These are phyloP conservation scores for Gloeostereum incarnatum DNA, from an alignment of 768 basidiomycete species.

Conservation along the genomic window DNA sequence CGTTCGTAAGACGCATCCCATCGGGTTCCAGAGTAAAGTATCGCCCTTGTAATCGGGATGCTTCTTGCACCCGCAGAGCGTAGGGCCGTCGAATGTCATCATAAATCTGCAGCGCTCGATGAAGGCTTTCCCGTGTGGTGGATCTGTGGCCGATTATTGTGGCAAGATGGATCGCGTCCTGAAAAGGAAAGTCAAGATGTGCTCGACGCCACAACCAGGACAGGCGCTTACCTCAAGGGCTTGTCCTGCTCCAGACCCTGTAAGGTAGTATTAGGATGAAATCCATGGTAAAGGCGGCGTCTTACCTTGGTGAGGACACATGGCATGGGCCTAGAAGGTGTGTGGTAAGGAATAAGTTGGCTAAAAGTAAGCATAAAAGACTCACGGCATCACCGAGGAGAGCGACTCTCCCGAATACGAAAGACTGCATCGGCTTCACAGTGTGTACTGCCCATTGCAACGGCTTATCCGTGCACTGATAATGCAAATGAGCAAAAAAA, in stretches of 20 bases:
- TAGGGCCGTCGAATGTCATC: slow-evolving; percentile 41
- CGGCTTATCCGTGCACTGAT: slow-evolving; percentile 43
- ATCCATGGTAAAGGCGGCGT: slow-evolving; percentile 7
- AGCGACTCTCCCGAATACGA: slow-evolving; percentile 38
- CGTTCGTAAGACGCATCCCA: slow-evolving; percentile 19
- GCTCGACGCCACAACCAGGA: neutral
- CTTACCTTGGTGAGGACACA: neutral
- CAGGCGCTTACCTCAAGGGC: slow-evolving; percentile 39
- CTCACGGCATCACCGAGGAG: slow-evolving; percentile 43
- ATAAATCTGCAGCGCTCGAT: slow-evolving; percentile 33
- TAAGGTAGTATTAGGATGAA: slow-evolving; percentile 42
- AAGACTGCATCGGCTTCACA: slow-evolving; percentile 39
- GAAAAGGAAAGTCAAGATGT: slow-evolving; percentile 3
- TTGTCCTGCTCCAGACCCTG: slow-evolving; percentile 51
- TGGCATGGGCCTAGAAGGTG: neutral
- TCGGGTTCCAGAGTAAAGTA: slow-evolving; percentile 28
- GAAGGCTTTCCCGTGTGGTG: slow-evolving; percentile 28
- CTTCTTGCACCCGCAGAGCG: slow-evolving; percentile 25
- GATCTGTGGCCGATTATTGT: slow-evolving; percentile 33
- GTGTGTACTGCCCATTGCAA: slow-evolving; percentile 59
- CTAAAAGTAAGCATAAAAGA: slow-evolving; percentile 23
- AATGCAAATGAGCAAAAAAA: slow-evolving; percentile 5
- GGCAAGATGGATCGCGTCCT: slow-evolving; percentile 44
- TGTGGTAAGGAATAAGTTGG: neutral
- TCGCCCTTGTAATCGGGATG: slow-evolving; percentile 29